A percentile compares a stretch with the other conserved stretches of the same genome.
Conservation (phyloP, 2,329 filamentous ascomycete genomes). For the Neofusicoccum laricinum region DNA sequence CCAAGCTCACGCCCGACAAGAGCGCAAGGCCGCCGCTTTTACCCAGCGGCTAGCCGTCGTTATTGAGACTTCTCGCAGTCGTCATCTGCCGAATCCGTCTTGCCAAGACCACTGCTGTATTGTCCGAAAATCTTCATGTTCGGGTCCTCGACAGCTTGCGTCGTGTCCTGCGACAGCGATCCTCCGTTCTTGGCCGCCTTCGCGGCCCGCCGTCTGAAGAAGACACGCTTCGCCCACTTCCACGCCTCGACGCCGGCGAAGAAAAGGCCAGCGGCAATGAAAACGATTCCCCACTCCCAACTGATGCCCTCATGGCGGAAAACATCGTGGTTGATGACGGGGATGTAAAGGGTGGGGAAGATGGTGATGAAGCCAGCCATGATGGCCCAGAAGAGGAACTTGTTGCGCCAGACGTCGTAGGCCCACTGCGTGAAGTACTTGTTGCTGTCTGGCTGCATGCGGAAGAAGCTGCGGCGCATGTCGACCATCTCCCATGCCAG, state of each 20-base stretch:
- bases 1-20: not conserved
- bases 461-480: conserved; percentile 44
- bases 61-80: not conserved
- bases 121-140: not conserved
- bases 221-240: conserved; percentile 63
- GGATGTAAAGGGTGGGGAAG: conserved; percentile 60
- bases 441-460: conserved; percentile 43
- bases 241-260: conserved; percentile 63
- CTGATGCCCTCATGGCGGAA: conserved; percentile 65
- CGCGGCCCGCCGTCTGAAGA: conserved; percentile 23
- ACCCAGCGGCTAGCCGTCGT: not conserved
- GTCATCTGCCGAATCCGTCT: not conserved
- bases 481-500: conserved; percentile 49
- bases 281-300: conserved; percentile 69
- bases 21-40: not conserved
- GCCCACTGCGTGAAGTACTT: conserved; percentile 54
- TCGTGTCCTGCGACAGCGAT: not conserved
- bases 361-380: conserved; percentile 45
- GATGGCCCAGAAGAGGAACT: conserved; percentile 55
- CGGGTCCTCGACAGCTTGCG: not conserved
- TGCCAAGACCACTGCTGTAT: not conserved
- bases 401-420: conserved; percentile 66
- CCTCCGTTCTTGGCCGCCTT: not conserved
- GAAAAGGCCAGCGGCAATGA: conserved; percentile 60
- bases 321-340: conserved; percentile 62